A percentile compares a stretch with the other conserved stretches of the same genome.
Evolutionary conservation across 768 basidiomycete genomes (phyloP).

Genomic region (Lactarius sanguifluus): DNA sequence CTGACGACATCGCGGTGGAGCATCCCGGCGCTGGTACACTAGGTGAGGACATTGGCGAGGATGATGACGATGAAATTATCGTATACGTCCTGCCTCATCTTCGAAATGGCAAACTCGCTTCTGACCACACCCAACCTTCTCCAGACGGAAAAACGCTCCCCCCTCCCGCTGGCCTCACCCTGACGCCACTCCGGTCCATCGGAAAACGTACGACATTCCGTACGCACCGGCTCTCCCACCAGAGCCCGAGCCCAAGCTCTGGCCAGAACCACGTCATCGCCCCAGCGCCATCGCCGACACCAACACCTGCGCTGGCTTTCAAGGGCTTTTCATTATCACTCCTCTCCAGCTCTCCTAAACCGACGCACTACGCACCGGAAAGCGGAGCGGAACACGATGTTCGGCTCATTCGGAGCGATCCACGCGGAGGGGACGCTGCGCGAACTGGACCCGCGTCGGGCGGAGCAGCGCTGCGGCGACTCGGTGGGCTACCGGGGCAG

Average conservation of each 20-base stretch:
- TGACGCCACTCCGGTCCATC: constrained; percentile 61
- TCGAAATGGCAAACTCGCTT: constrained; percentile 34
- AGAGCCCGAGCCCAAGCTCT: not conserved
- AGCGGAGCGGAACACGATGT: constrained; percentile 36
- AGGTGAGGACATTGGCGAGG: constrained; percentile 32
- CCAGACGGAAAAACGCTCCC: not conserved
- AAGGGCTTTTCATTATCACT: constrained; percentile 38
- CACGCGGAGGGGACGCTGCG: constrained; percentile 53
- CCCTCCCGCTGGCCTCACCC: constrained; percentile 25
- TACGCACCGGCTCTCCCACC: not conserved
- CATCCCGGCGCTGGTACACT: constrained; percentile 16
- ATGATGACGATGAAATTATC: constrained; percentile 73
- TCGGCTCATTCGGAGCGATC: constrained; percentile 54
- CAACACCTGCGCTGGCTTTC: constrained; percentile 32
- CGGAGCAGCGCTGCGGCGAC: constrained; percentile 58
- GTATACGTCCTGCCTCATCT: constrained; percentile 79
- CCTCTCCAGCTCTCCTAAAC: constrained; percentile 35
- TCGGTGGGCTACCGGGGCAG: constrained; percentile 68
- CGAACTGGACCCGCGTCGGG: constrained; percentile 42
- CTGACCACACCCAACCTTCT: not conserved
- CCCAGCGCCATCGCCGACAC: not conserved
- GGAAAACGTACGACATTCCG: not conserved
- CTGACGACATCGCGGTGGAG: constrained; percentile 15
- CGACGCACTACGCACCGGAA: constrained; percentile 34
- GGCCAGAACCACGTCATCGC: not conserved